Conservation (phyloP, 768 basidiomycete genomes). For the Mrakia hoshinonis region DNA sequence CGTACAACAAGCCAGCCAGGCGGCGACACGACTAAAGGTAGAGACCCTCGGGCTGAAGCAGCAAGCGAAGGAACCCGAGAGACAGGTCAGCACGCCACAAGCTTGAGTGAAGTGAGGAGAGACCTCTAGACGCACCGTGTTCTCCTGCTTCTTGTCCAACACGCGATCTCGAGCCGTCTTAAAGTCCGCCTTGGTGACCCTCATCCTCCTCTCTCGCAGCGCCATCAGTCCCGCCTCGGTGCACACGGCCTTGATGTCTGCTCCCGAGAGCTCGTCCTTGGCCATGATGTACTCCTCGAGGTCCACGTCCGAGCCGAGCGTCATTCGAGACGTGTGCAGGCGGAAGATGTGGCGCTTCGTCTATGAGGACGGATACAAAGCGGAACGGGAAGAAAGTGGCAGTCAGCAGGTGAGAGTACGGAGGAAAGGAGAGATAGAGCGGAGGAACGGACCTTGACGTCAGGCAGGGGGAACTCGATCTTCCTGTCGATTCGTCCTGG, state of each 20-base stretch:
- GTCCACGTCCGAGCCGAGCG: slow-evolving; percentile 51
- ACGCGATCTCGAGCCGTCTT: slow-evolving; percentile 46
- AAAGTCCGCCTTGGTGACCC: slow-evolving; percentile 38
- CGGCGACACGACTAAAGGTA: too few relatives aligned
- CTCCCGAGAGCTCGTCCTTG: slow-evolving; percentile 92
- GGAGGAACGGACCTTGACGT: slow-evolving; percentile 50
- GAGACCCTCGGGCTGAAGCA: too few relatives aligned
- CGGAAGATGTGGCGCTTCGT: slow-evolving; percentile 97
- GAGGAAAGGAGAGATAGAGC: not conserved
- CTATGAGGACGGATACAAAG: slow-evolving; percentile 40
- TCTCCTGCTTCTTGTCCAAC: slow-evolving; percentile 94
- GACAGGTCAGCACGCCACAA: too few relatives aligned
- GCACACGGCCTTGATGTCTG: slow-evolving; percentile 98
- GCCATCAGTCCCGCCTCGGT: slow-evolving; percentile 97
- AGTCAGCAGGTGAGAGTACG: not conserved
- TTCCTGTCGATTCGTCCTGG: slow-evolving; percentile 98
- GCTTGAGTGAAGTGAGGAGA: too few relatives aligned
- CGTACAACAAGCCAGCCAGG: too few relatives aligned
- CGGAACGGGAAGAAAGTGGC: not conserved
- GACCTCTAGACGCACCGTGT: slow-evolving; percentile 45
- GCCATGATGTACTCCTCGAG: slow-evolving; percentile 83
- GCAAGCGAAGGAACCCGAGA: too few relatives aligned
- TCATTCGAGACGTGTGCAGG: slow-evolving; percentile 93
- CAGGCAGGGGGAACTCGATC: slow-evolving; percentile 94
- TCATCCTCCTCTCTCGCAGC: slow-evolving; percentile 85